phyloP scores from a whole-genome alignment of 164 flowering plant genomes.

The Protea cynaroides region DNA sequence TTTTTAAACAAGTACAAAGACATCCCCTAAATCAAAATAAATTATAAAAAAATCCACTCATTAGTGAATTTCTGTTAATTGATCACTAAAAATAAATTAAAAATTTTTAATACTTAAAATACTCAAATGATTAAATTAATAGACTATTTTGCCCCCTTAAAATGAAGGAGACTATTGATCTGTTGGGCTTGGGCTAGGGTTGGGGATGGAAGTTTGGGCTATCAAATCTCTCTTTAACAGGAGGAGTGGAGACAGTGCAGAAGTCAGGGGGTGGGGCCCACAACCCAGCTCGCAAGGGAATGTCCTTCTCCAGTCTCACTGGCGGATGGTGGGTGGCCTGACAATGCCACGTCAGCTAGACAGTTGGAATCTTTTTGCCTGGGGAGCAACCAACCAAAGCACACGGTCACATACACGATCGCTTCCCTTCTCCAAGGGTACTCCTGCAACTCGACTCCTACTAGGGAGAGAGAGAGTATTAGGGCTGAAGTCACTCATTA shows the following conservation, averaged over 20 bases:
- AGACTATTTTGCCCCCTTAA: too few species aligned
- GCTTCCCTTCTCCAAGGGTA: too few species aligned
- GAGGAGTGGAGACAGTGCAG: constrained; percentile 13
- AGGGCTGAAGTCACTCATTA: constrained; percentile 18
- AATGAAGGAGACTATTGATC: too few species aligned
- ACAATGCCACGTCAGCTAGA: constrained; percentile 33
- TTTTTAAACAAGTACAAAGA: too few species aligned
- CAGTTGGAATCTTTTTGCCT: constrained; percentile 32
- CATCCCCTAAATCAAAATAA: too few species aligned
- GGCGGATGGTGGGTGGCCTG: constrained; percentile 44
- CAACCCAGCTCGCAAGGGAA: constrained; percentile 21
- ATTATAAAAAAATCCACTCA: too few species aligned
- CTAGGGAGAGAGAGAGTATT: too few species aligned
- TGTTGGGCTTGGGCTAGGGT: not conserved
- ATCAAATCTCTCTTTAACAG: constrained; percentile 7
- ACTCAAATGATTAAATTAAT: too few species aligned
- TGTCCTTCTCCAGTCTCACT: constrained; percentile 43
- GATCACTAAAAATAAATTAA: too few species aligned
- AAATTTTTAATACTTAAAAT: too few species aligned
- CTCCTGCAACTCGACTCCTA: too few species aligned
- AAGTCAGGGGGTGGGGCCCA: constrained; percentile 17
- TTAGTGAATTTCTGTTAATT: too few species aligned
- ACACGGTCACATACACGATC: not conserved
- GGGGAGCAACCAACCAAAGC: constrained; percentile 5
- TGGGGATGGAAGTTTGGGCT: not conserved